phyloP scores from a whole-genome alignment of 1,139 yeast genomes.

The Lodderomyces orthopsilosis region DNA sequence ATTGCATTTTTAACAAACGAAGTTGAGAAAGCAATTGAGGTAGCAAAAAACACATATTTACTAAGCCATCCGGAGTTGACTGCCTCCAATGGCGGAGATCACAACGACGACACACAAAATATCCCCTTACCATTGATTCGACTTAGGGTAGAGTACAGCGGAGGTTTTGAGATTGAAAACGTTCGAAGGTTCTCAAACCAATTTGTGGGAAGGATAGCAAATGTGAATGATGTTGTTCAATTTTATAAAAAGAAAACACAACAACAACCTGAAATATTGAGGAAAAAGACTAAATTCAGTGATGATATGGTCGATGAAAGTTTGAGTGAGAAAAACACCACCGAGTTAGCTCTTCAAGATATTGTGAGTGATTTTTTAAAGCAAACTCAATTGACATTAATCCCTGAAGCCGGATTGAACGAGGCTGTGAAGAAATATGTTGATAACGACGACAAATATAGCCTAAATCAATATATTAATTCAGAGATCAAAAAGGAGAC shows the following conservation, averaged over 20 bases:
- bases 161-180: conserved; percentile 89
- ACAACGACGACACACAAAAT: neutral
- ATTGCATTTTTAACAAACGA: conserved; percentile 56
- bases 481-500: conserved; percentile 64
- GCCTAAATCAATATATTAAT: conserved; percentile 68
- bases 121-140: conserved; percentile 77
- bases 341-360: conserved; percentile 20
- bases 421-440: conserved; percentile 71
- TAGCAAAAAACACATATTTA: conserved; percentile 56
- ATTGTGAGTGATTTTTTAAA: conserved; percentile 56
- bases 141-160: conserved; percentile 82
- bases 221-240: conserved; percentile 78
- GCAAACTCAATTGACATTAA: conserved; percentile 60
- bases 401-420: conserved; percentile 77
- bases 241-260: conserved; percentile 51
- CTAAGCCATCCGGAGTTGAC: conserved; percentile 30
- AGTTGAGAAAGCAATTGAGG: conserved; percentile 64
- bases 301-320: conserved; percentile 22
- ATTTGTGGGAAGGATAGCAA: conserved; percentile 90
- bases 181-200: conserved; percentile 84
- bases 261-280: conserved; percentile 6
- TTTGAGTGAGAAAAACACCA: conserved; percentile 15
- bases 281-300: conserved; percentile 22
- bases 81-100: conserved; percentile 6
- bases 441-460: conserved; percentile 77